phyloP scores from a whole-genome alignment of 345 rosid species.

The Ceriops zippeliana region DNA sequence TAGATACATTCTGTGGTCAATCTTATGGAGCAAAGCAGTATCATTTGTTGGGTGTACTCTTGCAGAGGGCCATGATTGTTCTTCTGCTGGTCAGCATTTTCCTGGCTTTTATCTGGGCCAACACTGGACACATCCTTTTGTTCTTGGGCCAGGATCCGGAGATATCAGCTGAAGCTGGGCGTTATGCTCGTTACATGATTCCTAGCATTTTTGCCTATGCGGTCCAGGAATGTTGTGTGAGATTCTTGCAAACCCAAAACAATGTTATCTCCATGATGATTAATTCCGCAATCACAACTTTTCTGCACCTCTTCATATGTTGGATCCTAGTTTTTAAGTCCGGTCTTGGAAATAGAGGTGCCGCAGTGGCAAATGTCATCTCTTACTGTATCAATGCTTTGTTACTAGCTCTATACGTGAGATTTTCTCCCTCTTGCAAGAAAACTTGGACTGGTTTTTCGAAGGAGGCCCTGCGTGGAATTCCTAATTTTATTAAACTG shows the following conservation, averaged over 20 bases:
- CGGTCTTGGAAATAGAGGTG: conserved; percentile 48
- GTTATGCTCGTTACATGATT: conserved; percentile 39
- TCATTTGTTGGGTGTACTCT: conserved; percentile 25
- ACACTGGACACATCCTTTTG: conserved; percentile 15
- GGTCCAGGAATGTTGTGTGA: conserved; percentile 37
- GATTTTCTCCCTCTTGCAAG: conserved; percentile 32
- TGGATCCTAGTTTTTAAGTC: conserved; percentile 43
- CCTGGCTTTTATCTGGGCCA: conserved; percentile 17
- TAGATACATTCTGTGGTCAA: conserved; percentile 41
- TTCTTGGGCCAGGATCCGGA: conserved; percentile 23
- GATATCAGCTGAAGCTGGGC: conserved; percentile 43
- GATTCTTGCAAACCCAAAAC: conserved; percentile 49
- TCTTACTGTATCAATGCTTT: conserved; percentile 39
- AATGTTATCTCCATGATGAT: conserved; percentile 48
- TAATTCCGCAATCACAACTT: conserved; percentile 38
- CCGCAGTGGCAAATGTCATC: conserved; percentile 41
- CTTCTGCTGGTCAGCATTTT: conserved; percentile 21
- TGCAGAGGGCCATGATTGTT: conserved; percentile 28
- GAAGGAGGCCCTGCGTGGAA: conserved; percentile 23
- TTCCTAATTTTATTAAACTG: conserved; percentile 26
- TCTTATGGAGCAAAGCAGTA: conserved; percentile 36
- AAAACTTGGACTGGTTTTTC: conserved; percentile 40
- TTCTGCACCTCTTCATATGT: conserved; percentile 37
- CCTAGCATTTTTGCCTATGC: conserved; percentile 43
- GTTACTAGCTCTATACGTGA: conserved; percentile 27